These are phyloP conservation scores for Friedmanniomyces simplex DNA, from an alignment of 495 filamentous ascomycete species.

Conservation along the genomic window DNA sequence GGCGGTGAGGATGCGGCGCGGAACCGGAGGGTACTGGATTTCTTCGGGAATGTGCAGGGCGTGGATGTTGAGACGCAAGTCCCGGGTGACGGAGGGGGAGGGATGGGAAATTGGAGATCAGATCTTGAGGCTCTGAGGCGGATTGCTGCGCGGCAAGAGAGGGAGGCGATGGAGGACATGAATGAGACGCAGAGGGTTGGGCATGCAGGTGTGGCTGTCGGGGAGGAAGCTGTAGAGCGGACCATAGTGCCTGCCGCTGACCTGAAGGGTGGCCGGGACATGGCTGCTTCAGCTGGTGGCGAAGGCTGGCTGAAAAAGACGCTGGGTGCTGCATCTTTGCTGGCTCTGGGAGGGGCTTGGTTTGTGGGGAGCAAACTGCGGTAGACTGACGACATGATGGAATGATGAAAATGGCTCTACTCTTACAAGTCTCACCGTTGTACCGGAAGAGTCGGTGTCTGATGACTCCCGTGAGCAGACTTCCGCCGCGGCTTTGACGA, in stretches of 20 bases:
- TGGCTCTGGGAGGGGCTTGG: conserved; percentile 14
- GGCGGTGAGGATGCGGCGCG: conserved; percentile 65
- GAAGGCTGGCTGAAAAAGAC: conserved; percentile 16
- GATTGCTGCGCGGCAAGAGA: conserved; percentile 38
- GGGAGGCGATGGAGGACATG: conserved; percentile 21
- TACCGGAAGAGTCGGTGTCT: too few relatives aligned
- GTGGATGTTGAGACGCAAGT: conserved; percentile 65
- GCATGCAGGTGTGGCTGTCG: not conserved
- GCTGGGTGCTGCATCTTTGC: conserved; percentile 13
- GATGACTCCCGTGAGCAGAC: too few relatives aligned
- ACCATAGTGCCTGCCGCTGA: not conserved
- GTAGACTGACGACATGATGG: not conserved
- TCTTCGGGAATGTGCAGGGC: conserved; percentile 96
- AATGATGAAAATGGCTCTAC: too few relatives aligned
- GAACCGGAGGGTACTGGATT: conserved; percentile 76
- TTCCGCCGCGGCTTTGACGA: too few relatives aligned
- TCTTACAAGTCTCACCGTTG: too few relatives aligned
- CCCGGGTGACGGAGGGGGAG: conserved; percentile 49
- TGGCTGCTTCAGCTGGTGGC: conserved; percentile 2
- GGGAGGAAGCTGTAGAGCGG: not conserved
- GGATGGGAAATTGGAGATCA: conserved; percentile 62
- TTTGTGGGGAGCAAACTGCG: not conserved
- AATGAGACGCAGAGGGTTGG: conserved; percentile 42
- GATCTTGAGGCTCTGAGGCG: conserved; percentile 52
- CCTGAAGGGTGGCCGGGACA: conserved; percentile 3